Conservation (phyloP, 129 eudicot genomes). For the Helichrysum umbraculigerum region DNA sequence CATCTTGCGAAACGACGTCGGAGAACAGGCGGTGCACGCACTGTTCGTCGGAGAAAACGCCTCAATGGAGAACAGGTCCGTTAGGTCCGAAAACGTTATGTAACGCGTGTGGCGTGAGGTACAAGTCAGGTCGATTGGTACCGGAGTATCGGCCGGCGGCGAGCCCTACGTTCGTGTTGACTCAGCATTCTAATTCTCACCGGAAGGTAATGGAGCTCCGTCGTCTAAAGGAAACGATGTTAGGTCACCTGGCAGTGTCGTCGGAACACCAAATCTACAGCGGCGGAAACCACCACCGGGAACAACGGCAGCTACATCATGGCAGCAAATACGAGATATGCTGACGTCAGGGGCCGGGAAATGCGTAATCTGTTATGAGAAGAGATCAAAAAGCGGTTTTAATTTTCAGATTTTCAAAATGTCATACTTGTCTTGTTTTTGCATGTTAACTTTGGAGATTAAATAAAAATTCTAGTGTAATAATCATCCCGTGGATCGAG, state of each 20-base stretch:
- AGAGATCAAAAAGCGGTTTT: background rate
- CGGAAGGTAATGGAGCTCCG: slow-evolving; percentile 66
- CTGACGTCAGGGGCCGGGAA: slow-evolving; percentile 13
- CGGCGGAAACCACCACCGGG: slow-evolving; percentile 12
- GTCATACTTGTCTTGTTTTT: slow-evolving; percentile 1
- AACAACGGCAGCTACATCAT: slow-evolving; percentile 13
- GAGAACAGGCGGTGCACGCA: slow-evolving; percentile 55
- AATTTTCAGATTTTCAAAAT: background rate
- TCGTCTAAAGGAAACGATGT: slow-evolving; percentile 48
- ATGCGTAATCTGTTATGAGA: background rate
- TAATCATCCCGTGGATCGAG: no score
- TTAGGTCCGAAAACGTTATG: slow-evolving; percentile 65
- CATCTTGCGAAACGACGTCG: slow-evolving; percentile 21
- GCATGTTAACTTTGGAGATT: background rate
- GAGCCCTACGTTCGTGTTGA: slow-evolving; percentile 67
- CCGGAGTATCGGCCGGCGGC: slow-evolving; percentile 75
- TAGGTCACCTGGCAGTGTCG: background rate
- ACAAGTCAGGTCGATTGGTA: slow-evolving; percentile 60
- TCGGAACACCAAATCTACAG: slow-evolving; percentile 22
- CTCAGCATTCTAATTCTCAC: slow-evolving; percentile 70
- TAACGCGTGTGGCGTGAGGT: slow-evolving; percentile 70
- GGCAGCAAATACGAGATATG: slow-evolving; percentile 44
- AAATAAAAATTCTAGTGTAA: slow-evolving; percentile 3
- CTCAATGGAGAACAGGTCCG: slow-evolving; percentile 56
- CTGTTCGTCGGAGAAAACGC: slow-evolving; percentile 49